Base-by-base conservation (phyloP, 257 asterid genomes). In the Nicotiana paniculata region DNA sequence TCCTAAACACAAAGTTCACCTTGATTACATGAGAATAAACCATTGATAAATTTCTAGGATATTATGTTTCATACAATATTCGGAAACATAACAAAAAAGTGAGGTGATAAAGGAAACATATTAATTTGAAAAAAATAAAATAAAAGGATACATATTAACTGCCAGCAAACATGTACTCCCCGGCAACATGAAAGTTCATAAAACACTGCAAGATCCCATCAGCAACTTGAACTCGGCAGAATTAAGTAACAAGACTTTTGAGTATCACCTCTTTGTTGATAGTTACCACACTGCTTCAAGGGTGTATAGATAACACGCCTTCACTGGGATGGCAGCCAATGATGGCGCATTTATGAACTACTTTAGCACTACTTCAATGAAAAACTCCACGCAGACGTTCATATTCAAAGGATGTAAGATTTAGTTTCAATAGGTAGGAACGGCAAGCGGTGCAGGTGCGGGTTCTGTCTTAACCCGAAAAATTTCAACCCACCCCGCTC, bases 1-100 rank as follows among this genome's bases (percentile, higher is more conserved):
- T 94, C 97, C 98, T 94, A 83, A 77, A 87, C 32, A 74, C 64
- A 79, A 70, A 24, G 1, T 75, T 51, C 26, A 46, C 13, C 79
- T 24, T 24, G 79, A 46, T 72, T 46, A 51, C 46, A 26, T 75
- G 43, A 75, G 13, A 75, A 75, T 51, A 51, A 51, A 75, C 79
- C 11, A 75, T 51, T 75, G 63, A 75, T 51, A 48, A 7, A 75
- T 26, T 1, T 46, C 61, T 24, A 46, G 61, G 13, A 72, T 72
- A 8, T 1, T 24, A 24, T 75, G 9, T 51, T 26, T 37, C 80
- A 51, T 15, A 75, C 26, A 48, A 75, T 26, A 75, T 75, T 51
- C 46, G 28, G 80, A 75, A 26, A 64, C 18, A 55, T 8, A 75
- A 26, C 39, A 5, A 26, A 37, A 26, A 74, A 3, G 17, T 48